Evolutionary conservation across 768 basidiomycete genomes (phyloP).

Genomic region (Chalciporus piperatus): DNA sequence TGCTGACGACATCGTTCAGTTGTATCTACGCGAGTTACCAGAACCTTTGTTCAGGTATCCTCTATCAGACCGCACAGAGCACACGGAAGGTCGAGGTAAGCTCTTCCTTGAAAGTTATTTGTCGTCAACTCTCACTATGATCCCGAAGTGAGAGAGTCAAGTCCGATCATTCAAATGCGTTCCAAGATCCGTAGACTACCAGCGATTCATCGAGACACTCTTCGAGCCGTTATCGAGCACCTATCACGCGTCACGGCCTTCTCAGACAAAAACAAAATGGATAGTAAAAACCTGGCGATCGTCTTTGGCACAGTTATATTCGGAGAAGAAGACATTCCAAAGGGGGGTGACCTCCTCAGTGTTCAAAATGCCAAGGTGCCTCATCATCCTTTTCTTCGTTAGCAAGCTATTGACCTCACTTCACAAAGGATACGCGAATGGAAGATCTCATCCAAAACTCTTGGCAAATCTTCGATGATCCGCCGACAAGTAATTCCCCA

Average conservation of each 20-base stretch:
- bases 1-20: slow-evolving; percentile 35
- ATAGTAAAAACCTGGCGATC: slow-evolving; percentile 86
- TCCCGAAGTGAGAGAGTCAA: slow-evolving; percentile 50
- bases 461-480: slow-evolving; percentile 61
- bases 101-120: not conserved
- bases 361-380: slow-evolving; percentile 74
- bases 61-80: slow-evolving; percentile 76
- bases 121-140: not conserved
- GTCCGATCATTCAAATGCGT: slow-evolving; percentile 71
- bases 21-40: slow-evolving; percentile 83
- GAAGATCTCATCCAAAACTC: slow-evolving; percentile 81
- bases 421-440: slow-evolving; percentile 63
- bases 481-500: slow-evolving; percentile 50
- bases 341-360: slow-evolving; percentile 69
- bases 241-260: slow-evolving; percentile 66
- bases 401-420: slow-evolving; percentile 15
- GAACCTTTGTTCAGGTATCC: slow-evolving; percentile 87
- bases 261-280: slow-evolving; percentile 88
- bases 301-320: slow-evolving; percentile 88
- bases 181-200: slow-evolving; percentile 84
- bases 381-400: slow-evolving; percentile 28
- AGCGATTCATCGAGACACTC: slow-evolving; percentile 78
- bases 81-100: slow-evolving; percentile 73
- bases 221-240: slow-evolving; percentile 81
- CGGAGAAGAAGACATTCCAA: slow-evolving; percentile 87